These are phyloP conservation scores for Cyberlindnera samutprakarnensis DNA, from an alignment of 805 yeast genomes.

Conservation along the genomic window DNA sequence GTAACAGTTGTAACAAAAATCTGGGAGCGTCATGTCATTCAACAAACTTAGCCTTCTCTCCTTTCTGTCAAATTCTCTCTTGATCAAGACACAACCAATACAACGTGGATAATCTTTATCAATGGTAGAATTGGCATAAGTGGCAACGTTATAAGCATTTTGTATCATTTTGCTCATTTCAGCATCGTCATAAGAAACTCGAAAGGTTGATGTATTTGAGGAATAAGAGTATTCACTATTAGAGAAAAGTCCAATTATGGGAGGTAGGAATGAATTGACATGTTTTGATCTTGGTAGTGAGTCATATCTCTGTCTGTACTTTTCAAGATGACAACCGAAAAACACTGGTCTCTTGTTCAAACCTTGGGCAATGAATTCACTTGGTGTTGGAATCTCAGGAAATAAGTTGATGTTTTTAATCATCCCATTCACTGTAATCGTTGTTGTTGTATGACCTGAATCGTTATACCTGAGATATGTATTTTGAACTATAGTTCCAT, in stretches of 20 bases:
- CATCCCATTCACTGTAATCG: constrained; percentile 31
- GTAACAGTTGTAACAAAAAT: constrained; percentile 31
- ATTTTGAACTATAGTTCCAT: constrained; percentile 43
- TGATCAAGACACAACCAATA: constrained; percentile 49
- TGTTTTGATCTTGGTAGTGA: constrained; percentile 7
- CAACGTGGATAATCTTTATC: constrained; percentile 36
- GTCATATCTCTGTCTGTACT: constrained; percentile 7
- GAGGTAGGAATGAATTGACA: constrained; percentile 32
- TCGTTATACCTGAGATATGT: constrained; percentile 21
- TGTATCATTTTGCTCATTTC: constrained; percentile 39
- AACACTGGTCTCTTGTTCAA: constrained; percentile 60
- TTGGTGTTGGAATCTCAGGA: constrained; percentile 56
- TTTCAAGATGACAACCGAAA: constrained; percentile 56
- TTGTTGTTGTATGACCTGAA: constrained; percentile 17
- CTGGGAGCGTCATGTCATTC: constrained; percentile 21
- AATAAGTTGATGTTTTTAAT: constrained; percentile 35
- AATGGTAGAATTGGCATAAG: constrained; percentile 32
- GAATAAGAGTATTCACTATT: constrained; percentile 34
- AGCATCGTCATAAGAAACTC: constrained; percentile 36
- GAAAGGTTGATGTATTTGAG: constrained; percentile 55
- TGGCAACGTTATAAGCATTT: constrained; percentile 47
- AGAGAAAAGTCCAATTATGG: constrained; percentile 45
- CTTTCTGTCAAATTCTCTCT: constrained; percentile 41
- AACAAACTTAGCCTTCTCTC: constrained; percentile 14
- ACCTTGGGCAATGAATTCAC: constrained; percentile 38